Evolutionary conservation across 805 yeast species (phyloP), one percentile per base, ranked within the genome.

Genomic region (Saturnispora ahearnii): DNA sequence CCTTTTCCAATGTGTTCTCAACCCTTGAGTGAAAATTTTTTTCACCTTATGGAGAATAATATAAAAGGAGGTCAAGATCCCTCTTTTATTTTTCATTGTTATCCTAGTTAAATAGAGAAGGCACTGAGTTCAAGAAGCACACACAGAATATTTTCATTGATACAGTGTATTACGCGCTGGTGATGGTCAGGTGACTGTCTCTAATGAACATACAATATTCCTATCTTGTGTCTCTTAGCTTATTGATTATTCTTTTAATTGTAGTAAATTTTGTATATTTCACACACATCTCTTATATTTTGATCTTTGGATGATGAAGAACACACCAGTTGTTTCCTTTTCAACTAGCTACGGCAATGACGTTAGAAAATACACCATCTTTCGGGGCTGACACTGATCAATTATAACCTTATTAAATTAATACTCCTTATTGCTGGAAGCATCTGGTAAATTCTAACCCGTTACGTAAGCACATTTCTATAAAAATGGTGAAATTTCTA

Each of bases 271-370:
- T 13, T 36, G 8, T 36, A 36, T 36, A 32, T 32, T 11, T 36
- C 9, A 8, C 29, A 26, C 29, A 26, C 29, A 26, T 6, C 6
- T 26, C 9, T 8, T 26, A 26, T 26, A 26, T 26, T 31, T 30
- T 28, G 33, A 38, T 18, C 24, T 40, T 50, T 29, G 51, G 48
- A 45, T 54, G 57, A 54, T 54, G 57, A 54, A 54, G 53, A 54
- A 30, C 50, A 53, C 51, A 45, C 47, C 42, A 47, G 43, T 42
- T 45, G 50, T 51, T 52, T 37, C 44, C 44, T 44, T 42, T 42
- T 56, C 59, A 51, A 56, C 59, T 53, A 56, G 59, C 59, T 55
- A 53, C 53, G 58, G 59, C 59, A 51, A 53, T 56, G 59, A 51
- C 44, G 59, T 56, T 56, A 30, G 58, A 49, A 47, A 43, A 41